Conservation (phyloP, 345 rosid genomes). For the Bruguiera gymnorhiza region DNA sequence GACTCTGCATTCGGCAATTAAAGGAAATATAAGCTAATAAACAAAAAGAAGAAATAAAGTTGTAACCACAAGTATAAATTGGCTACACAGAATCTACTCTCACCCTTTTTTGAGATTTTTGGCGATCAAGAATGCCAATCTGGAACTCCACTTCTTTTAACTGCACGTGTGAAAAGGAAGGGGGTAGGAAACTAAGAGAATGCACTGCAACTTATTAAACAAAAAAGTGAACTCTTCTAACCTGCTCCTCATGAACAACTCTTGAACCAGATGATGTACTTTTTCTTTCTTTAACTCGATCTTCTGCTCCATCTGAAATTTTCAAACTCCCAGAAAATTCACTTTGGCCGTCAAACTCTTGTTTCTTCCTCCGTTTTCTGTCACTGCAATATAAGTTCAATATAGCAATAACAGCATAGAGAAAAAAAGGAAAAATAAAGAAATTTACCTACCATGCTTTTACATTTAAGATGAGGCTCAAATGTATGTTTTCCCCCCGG, state of each 20-base stretch:
- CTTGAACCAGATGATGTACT: conserved; percentile 40
- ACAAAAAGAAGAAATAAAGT: neutral
- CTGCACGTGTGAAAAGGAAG: conserved; percentile 41
- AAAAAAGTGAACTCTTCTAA: conserved; percentile 22
- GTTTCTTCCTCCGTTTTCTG: conserved; percentile 51
- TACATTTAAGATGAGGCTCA: neutral
- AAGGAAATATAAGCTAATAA: too few species aligned
- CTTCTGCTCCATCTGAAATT: conserved; percentile 47
- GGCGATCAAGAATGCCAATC: conserved; percentile 45
- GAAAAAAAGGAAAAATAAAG: neutral
- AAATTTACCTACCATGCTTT: neutral
- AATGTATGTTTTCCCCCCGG: too few species aligned
- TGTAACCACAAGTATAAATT: neutral
- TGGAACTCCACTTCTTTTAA: conserved; percentile 54
- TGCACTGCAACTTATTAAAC: neutral
- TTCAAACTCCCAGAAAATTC: conserved; percentile 56
- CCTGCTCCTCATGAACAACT: conserved; percentile 59
- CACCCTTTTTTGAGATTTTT: conserved; percentile 58
- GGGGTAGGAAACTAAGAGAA: neutral
- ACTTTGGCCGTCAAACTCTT: conserved; percentile 47
- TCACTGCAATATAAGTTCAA: conserved; percentile 31
- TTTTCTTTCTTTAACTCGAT: conserved; percentile 45
- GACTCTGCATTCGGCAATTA: neutral
- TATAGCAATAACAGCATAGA: neutral
- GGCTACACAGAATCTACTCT: conserved; percentile 27